These are phyloP conservation scores for Pterocarpus macrocarpus DNA, from an alignment of 306 rosid species.

Conservation along the genomic window DNA sequence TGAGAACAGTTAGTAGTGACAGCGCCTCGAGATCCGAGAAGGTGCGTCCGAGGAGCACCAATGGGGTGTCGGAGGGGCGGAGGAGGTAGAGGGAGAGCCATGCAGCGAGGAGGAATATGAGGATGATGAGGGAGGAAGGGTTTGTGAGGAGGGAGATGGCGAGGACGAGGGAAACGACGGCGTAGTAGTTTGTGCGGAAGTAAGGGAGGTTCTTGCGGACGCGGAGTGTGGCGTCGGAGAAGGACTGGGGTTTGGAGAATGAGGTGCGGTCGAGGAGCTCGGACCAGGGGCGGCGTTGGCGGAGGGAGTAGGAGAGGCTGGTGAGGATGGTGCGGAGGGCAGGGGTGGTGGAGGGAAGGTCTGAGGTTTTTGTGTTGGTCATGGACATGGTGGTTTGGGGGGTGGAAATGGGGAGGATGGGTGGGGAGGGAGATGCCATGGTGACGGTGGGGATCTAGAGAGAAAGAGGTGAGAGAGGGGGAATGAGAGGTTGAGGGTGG, in stretches of 20 bases:
- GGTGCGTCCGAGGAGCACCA: slow-evolving; percentile 75
- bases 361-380: not conserved
- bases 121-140: slow-evolving; percentile 73
- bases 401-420: slow-evolving; percentile 68
- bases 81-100: slow-evolving; percentile 95
- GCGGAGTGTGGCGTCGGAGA: slow-evolving; percentile 85
- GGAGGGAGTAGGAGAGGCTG: slow-evolving; percentile 64
- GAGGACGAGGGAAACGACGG: slow-evolving; percentile 57
- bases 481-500: slow-evolving; percentile 4
- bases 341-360: slow-evolving; percentile 48
- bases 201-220: slow-evolving; percentile 86
- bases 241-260: slow-evolving; percentile 74
- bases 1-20: slow-evolving; percentile 57
- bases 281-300: slow-evolving; percentile 91
- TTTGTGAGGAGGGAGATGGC: slow-evolving; percentile 76
- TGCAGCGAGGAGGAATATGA: slow-evolving; percentile 68
- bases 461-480: not conserved
- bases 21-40: slow-evolving; percentile 79
- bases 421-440: slow-evolving; percentile 63
- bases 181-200: slow-evolving; percentile 84
- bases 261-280: slow-evolving; percentile 78
- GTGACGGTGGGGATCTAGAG: slow-evolving; percentile 12
- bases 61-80: slow-evolving; percentile 93
- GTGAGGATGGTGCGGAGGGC: slow-evolving; percentile 72
- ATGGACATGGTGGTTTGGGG: too few species aligned